Evolutionary conservation across 495 filamentous ascomycete genomes (phyloP).

Genomic region (Usnea hakonensis): DNA sequence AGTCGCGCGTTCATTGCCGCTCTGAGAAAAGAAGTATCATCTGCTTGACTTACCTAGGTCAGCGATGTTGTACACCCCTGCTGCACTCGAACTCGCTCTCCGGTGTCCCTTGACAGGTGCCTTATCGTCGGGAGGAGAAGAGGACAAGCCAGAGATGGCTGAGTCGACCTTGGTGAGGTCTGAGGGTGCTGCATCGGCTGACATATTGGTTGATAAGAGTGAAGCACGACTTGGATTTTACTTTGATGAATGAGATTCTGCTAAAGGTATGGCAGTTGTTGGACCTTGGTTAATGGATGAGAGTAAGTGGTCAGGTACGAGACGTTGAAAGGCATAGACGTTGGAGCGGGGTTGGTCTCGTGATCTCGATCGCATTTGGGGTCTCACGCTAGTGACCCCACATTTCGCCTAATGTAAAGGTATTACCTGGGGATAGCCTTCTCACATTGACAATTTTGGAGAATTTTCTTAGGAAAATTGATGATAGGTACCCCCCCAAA

Average conservation of each 20-base stretch:
- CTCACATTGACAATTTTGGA: too few relatives aligned
- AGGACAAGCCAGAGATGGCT: conserved; percentile 68
- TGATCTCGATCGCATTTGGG: conserved; percentile 14
- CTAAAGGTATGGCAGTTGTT: conserved; percentile 1
- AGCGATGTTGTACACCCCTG: conserved; percentile 71
- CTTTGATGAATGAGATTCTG: conserved; percentile 17
- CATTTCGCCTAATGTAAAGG: conserved; percentile 1
- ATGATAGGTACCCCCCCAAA: neutral
- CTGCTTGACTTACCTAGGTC: conserved; percentile 61
- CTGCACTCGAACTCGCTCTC: conserved; percentile 57
- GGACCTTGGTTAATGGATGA: conserved; percentile 7
- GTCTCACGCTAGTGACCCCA: conserved; percentile 14
- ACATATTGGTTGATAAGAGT: conserved; percentile 42
- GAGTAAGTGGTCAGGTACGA: conserved; percentile 22
- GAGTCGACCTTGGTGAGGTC: conserved; percentile 76
- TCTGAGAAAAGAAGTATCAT: neutral
- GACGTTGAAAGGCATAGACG: conserved; percentile 4
- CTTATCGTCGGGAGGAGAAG: conserved; percentile 52
- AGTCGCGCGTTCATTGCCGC: conserved; percentile 19
- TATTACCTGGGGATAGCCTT: conserved; percentile 11
- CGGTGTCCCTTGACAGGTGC: conserved; percentile 46
- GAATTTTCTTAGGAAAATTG: too few relatives aligned
- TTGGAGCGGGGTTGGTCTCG: conserved; percentile 17
- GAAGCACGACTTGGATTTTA: neutral
- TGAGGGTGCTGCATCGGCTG: conserved; percentile 40